Base-by-base conservation (phyloP, 2,329 filamentous ascomycete genomes). In the Cyphellophora attinorum region DNA sequence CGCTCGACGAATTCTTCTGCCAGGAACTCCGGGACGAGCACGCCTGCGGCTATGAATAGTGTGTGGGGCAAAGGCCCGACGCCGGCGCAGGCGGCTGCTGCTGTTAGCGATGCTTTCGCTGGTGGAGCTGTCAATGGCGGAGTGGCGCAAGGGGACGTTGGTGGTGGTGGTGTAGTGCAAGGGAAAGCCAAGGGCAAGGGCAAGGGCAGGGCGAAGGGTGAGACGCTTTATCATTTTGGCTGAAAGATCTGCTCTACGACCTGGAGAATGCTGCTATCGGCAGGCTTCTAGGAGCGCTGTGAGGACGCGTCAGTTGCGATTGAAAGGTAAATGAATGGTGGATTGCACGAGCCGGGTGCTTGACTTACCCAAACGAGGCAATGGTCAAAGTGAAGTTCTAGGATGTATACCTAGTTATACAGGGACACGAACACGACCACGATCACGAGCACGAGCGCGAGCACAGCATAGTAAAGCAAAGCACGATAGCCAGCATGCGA, bases 211-310 rank as follows among this genome's bases (percentile, higher is more conserved):
- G 55, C 52, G 30, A 58, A 61, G 50, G 58, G 59, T 13, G 59
- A 61, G 44, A 57, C 58, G 36, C 54, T 59, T 2, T 52, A 61
- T 42, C 58, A 61, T 42, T 61, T 60, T 34, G 58, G 58, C 34
- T 59, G 39, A 48, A 40, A 25, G 21, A 8, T 25, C 8, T n/a
- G 21, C 21, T 8, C n/a, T n/a, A n/a, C n/a, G n/a, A n/a, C n/a
- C n/a, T n/a, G n/a, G n/a, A n/a, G n/a, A n/a, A n/a, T n/a, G n/a
- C n/a, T n/a, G n/a, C n/a, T n/a, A n/a, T n/a, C n/a, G n/a, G n/a
- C n/a, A n/a, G n/a, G n/a, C n/a, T n/a, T n/a, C n/a, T n/a, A n/a
- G n/a, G n/a, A n/a, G n/a, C n/a, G n/a, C n/a, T n/a, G n/a, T n/a
- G n/a, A n/a, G n/a, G n/a, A n/a, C n/a, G n/a, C n/a, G n/a, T n/a